Percentiles rank a stretch among this genome's conserved stretches.
These are phyloP conservation scores for Komagataella pseudopastoris DNA, from an alignment of 805 yeast genomes.

Conservation along the genomic window DNA sequence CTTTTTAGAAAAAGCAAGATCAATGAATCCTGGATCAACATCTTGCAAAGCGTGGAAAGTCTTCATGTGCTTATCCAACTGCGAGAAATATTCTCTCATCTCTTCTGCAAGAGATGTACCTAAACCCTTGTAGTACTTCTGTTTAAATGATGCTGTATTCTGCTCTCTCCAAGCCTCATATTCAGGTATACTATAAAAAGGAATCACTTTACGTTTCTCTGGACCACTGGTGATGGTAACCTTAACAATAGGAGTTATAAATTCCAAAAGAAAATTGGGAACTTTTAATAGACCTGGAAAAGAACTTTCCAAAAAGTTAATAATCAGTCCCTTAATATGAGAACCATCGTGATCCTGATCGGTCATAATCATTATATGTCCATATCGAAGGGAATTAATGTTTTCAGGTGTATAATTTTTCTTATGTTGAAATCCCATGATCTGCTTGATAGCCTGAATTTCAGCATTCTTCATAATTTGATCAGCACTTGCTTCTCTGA, in stretches of 20 bases:
- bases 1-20: slow-evolving; percentile 86
- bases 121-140: slow-evolving; percentile 95
- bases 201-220: slow-evolving; percentile 34
- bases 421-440: slow-evolving; percentile 90
- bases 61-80: slow-evolving; percentile 76
- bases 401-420: slow-evolving; percentile 55
- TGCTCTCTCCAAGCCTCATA: slow-evolving; percentile 93
- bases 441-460: slow-evolving; percentile 89
- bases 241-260: slow-evolving; percentile 92
- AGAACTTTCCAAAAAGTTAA: slow-evolving; percentile 83
- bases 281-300: slow-evolving; percentile 87
- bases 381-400: slow-evolving; percentile 70
- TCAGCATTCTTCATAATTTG: slow-evolving; percentile 88
- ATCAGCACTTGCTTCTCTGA: slow-evolving; percentile 93
- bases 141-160: slow-evolving; percentile 62
- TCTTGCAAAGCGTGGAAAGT: slow-evolving; percentile 70
- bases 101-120: slow-evolving; percentile 86
- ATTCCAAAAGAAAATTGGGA: slow-evolving; percentile 87
- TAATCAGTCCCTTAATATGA: slow-evolving; percentile 90
- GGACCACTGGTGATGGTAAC: slow-evolving; percentile 63
- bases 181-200: slow-evolving; percentile 93
- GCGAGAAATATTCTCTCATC: slow-evolving; percentile 78
- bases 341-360: slow-evolving; percentile 99
- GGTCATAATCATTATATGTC: slow-evolving; percentile 97
- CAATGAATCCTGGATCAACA: slow-evolving; percentile 66